Conservation (phyloP, 140 eudicot genomes). For the Anethum foeniculum region DNA sequence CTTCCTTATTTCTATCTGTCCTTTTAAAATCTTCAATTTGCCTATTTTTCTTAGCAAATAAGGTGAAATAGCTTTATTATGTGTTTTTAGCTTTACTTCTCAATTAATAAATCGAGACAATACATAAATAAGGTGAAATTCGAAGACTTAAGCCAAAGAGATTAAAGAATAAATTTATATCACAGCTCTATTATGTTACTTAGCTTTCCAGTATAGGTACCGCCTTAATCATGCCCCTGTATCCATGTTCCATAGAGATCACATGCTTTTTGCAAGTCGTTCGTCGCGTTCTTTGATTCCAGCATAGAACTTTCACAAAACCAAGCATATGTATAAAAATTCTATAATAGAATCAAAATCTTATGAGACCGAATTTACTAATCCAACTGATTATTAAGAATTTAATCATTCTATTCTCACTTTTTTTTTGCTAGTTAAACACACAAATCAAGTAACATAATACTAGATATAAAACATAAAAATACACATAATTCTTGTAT, state of each 20-base stretch:
- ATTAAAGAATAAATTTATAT: not conserved
- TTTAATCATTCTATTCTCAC: too few species aligned
- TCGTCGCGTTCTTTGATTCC: constrained; percentile 53
- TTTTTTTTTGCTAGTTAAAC: too few species aligned
- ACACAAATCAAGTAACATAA: too few species aligned
- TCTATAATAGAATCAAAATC: too few species aligned
- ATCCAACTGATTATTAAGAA: too few species aligned
- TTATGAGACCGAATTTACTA: too few species aligned
- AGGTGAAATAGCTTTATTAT: too few species aligned
- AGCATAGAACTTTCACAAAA: too few species aligned
- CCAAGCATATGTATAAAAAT: too few species aligned
- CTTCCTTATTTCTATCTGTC: constrained; percentile 70
- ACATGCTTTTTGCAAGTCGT: constrained; percentile 87
- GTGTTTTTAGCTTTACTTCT: not conserved
- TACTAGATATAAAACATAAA: too few species aligned
- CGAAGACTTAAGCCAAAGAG: not conserved
- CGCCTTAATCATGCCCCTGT: constrained; percentile 81
- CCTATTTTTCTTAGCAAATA: constrained; percentile 46
- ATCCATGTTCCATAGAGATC: constrained; percentile 48
- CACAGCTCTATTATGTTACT: constrained; percentile 12
- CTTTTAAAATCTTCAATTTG: constrained; percentile 72
- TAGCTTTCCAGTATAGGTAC: constrained; percentile 75
- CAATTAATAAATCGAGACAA: not conserved
- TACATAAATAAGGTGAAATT: not conserved
- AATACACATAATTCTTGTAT: too few species aligned